Conservation (phyloP, 331 rosid genomes). For the Spiraea crenata region DNA sequence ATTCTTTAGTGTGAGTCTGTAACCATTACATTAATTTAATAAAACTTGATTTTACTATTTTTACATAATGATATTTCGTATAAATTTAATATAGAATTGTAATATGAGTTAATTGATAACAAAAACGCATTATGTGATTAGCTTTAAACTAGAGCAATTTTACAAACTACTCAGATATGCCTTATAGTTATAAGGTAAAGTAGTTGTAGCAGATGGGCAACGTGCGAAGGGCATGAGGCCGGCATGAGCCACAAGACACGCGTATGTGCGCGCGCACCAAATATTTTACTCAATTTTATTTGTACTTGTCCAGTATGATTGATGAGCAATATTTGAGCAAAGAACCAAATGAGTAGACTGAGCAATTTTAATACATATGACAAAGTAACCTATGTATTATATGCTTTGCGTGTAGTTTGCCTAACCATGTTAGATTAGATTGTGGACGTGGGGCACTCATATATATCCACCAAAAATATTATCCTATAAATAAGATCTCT, state of each 20-base stretch:
- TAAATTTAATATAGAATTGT: too few species aligned
- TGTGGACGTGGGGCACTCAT: constrained; percentile 4
- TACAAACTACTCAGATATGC: too few species aligned
- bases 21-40: too few species aligned
- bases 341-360: neutral
- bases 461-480: constrained; percentile 6
- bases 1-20: too few species aligned
- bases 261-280: constrained; percentile 54
- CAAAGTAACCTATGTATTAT: too few species aligned
- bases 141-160: too few species aligned
- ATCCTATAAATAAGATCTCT: neutral
- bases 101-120: too few species aligned
- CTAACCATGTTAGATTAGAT: constrained; percentile 17
- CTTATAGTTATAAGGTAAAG: neutral
- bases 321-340: neutral
- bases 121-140: too few species aligned
- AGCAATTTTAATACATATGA: neutral
- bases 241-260: constrained; percentile 75
- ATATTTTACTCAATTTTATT: neutral
- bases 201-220: constrained; percentile 22
- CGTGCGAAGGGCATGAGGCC: constrained; percentile 45
- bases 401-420: constrained; percentile 3
- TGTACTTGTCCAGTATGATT: neutral
- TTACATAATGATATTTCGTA: too few species aligned
- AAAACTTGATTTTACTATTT: too few species aligned